Evolutionary conservation across 768 basidiomycete genomes (phyloP), one percentile per base, ranked within the genome.

Genomic region (Pulveroboletus sp.): DNA sequence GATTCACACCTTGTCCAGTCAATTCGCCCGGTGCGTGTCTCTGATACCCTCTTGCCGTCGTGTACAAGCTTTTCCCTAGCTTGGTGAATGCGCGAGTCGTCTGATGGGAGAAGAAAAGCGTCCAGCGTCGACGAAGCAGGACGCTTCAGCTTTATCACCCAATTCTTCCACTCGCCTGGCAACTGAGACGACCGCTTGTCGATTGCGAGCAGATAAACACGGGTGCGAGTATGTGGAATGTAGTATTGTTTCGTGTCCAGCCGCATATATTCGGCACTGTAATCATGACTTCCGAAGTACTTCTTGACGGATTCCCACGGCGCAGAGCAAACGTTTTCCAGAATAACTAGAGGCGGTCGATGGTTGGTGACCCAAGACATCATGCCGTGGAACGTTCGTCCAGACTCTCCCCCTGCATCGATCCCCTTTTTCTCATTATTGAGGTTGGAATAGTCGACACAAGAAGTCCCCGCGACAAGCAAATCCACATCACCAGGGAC

Each of bases 1-100:
- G 88, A 88, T 68, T 97, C 93, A 59, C 94, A 97, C 32, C 91
- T 82, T 45, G 80, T 81, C 94, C 94, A 97, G 58, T 95, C 94
- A 5, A 79, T 87, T 42, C 88, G 78, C 9, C 90, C 90, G 6
- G 81, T 77, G 35, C 77, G 78, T 34, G 85, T 75, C 44, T 90
- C 87, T 7, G 79, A 73, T 2, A 80, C 78, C 47, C 81, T 75
- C 54, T 75, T 80, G 56, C 76, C 77, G 59, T 87, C 84, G 50
- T 78, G 81, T 2, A 87, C 87, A 21, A 94, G 82, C 56, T 86
- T 90, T 65, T 94, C 82, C 23, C 93, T 77, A 1, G 92, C 91
- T 55, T 87, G 84, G 56, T 94, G 87, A 49, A 97, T 93, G 47
- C 94, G 87, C 48, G 89, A 86, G 59, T 97, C 94, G 53, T 97